Evolutionary conservation across 129 eudicot genomes (phyloP).

Genomic region (Helianthus tuberosus): DNA sequence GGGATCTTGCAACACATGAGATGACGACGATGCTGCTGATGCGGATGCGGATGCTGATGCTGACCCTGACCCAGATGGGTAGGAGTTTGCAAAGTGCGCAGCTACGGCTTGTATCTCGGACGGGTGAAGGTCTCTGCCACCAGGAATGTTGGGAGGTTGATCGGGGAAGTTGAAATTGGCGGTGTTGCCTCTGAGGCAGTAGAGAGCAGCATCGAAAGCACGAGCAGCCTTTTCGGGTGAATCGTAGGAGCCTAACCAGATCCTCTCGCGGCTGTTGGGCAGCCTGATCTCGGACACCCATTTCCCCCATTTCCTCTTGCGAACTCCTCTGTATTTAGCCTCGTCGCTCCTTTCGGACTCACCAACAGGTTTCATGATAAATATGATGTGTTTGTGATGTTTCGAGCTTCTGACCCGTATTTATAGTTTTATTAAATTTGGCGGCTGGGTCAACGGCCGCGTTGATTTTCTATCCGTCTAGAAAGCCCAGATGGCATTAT

Average conservation of each 20-base stretch:
- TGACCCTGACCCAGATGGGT: background rate
- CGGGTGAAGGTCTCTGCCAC: slow-evolving; percentile 38
- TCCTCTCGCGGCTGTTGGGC: slow-evolving; percentile 53
- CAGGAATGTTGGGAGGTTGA: slow-evolving; percentile 41
- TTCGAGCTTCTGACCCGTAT: background rate
- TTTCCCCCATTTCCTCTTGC: slow-evolving; percentile 58
- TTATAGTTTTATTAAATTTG: slow-evolving; percentile 22
- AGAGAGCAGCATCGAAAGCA: slow-evolving; percentile 51
- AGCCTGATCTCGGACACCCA: slow-evolving; percentile 51
- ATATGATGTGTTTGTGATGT: background rate
- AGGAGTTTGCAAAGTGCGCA: slow-evolving; percentile 32
- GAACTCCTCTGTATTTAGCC: slow-evolving; percentile 37
- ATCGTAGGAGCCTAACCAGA: slow-evolving; percentile 50
- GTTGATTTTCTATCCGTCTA: slow-evolving; percentile 24
- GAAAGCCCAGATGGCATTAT: slow-evolving; percentile 15
- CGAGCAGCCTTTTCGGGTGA: slow-evolving; percentile 44
- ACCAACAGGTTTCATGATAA: no score
- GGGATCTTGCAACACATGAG: no score
- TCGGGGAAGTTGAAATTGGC: slow-evolving; percentile 51
- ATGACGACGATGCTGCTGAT: background rate
- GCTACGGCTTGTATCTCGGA: slow-evolving; percentile 44
- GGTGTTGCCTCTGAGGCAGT: slow-evolving; percentile 39
- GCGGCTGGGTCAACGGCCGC: slow-evolving; percentile 38
- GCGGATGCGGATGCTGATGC: background rate
- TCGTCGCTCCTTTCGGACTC: background rate